phyloP scores from a whole-genome alignment of 2,329 filamentous ascomycete genomes.

The Microascus cirrosus region DNA sequence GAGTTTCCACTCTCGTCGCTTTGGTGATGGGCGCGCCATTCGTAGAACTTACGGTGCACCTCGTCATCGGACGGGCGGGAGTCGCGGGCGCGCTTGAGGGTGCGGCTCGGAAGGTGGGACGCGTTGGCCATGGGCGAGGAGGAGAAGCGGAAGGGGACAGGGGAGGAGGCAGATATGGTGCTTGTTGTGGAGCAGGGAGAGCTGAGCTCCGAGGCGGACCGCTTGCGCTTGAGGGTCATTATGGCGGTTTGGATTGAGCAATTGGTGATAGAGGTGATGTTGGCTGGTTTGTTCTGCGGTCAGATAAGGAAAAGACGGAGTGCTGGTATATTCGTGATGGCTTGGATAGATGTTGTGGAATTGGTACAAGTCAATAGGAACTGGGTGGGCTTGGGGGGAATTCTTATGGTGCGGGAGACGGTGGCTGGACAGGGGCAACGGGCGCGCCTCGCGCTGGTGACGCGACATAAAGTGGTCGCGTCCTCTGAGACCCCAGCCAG shows the following conservation, averaged over 20 bases:
- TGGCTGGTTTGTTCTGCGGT: too few species aligned
- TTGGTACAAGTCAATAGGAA: background rate
- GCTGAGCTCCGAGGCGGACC: slow-evolving; percentile 43
- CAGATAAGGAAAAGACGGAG: background rate
- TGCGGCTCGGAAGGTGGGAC: slow-evolving; percentile 41
- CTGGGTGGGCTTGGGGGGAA: background rate
- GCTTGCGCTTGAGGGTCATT: slow-evolving; percentile 53
- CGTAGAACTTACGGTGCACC: slow-evolving; percentile 37
- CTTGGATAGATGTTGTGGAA: background rate
- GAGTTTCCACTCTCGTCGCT: background rate
- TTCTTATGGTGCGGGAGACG: background rate
- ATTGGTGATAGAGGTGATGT: background rate
- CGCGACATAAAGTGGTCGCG: background rate
- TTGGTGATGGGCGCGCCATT: background rate
- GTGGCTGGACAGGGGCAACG: background rate
- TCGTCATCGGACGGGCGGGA: slow-evolving; percentile 43
- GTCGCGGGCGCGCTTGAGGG: slow-evolving; percentile 50
- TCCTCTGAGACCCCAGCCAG: background rate
- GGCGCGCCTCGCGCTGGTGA: background rate
- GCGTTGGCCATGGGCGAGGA: slow-evolving; percentile 11
- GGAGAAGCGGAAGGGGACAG: slow-evolving; percentile 25
- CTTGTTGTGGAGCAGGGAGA: background rate
- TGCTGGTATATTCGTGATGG: background rate
- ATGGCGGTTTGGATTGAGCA: background rate
- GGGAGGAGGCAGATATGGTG: background rate